These are phyloP conservation scores for Phanerochaete sordida DNA, from an alignment of 768 basidiomycete genomes.

Conservation along the genomic window DNA sequence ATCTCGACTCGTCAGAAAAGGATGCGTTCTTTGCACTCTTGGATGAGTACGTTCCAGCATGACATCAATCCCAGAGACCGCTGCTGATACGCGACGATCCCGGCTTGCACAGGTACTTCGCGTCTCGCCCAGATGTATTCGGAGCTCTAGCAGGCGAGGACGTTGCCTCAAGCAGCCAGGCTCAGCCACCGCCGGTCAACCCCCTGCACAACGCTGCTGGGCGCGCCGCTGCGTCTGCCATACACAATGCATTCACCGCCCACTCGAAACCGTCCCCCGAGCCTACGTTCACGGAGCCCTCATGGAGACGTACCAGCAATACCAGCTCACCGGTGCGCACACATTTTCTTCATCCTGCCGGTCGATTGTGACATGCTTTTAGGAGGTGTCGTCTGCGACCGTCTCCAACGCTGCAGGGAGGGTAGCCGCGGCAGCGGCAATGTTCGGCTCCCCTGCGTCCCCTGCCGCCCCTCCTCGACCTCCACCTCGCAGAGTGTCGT, in stretches of 20 bases:
- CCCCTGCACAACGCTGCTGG: not conserved
- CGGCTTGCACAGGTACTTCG: slow-evolving; percentile 56
- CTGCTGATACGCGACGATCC: not conserved
- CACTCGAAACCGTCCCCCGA: not conserved
- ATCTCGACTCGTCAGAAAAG: slow-evolving; percentile 64
- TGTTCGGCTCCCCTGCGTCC: slow-evolving; percentile 28
- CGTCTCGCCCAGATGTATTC: slow-evolving; percentile 65
- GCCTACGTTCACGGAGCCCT: not conserved
- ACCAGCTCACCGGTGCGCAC: not conserved
- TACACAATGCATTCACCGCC: slow-evolving; percentile 15
- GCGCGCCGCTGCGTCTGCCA: slow-evolving; percentile 15
- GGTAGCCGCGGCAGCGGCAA: slow-evolving; percentile 56
- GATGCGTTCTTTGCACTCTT: slow-evolving; percentile 78
- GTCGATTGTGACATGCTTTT: not conserved
- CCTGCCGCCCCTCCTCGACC: slow-evolving; percentile 24
- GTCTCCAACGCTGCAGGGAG: slow-evolving; percentile 30
- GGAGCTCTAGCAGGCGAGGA: slow-evolving; percentile 18
- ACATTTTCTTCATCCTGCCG: not conserved
- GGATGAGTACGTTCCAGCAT: slow-evolving; percentile 56
- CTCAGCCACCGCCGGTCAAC: not conserved
- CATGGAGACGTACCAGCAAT: slow-evolving; percentile 8
- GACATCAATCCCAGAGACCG: not conserved
- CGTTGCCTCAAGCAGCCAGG: slow-evolving; percentile 8
- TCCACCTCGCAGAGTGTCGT: slow-evolving; percentile 16
- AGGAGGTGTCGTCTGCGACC: not conserved